Base-by-base conservation (phyloP, 441 rosid genomes). In the Geranium incanum region DNA sequence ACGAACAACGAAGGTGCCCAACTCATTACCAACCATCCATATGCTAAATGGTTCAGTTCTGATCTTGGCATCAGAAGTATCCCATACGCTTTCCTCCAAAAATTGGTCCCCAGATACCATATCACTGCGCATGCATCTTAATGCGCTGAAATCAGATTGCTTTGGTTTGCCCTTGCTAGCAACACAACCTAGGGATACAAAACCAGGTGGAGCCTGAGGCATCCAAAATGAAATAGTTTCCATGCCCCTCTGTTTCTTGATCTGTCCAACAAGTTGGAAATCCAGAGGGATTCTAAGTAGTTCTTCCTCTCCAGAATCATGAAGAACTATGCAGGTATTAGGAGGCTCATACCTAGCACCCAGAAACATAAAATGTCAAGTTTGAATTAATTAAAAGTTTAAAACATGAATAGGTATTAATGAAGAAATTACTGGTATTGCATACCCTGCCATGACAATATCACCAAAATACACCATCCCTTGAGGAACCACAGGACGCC, bases 151-250 rank as follows among this genome's bases (percentile, higher is more conserved):
- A 72, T 92, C 95, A 64, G 74, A 16, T 71, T 81, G 85, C 81
- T 92, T 92, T n/a, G 95, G 95, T 55, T 89, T 57, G 73, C 92
- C 88, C 85, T 87, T 90, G 78, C 86, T 84, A 71, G 93, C 96
- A 71, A 95, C 77, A 78, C 93, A 95, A 60, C 99, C 99, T 78
- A 95, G 82, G 48, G 98, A 85, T 81, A 95, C 92, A 82, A 87
- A 95, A 41, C 99, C 96, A n/a, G 96, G 95, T 18, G 98, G 97
- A 59, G 99, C 92, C 81, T 84, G 92, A 73, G 97, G 99, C 87
- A 92, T 84, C 96, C 97, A 95, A 78, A 95, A 95, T 43, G 95
- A 87, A 74, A 92, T 85, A 80, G 73, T 86, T 66, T 92, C 97
- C 81, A 89, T 79, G 76, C 96, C 96, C 77, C 88, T 86, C 57